Percentiles rank a stretch among this genome's conserved stretches.
Evolutionary conservation across 176 grass and related monocot species (phyloP).

Genomic region (Eleusine indica): DNA sequence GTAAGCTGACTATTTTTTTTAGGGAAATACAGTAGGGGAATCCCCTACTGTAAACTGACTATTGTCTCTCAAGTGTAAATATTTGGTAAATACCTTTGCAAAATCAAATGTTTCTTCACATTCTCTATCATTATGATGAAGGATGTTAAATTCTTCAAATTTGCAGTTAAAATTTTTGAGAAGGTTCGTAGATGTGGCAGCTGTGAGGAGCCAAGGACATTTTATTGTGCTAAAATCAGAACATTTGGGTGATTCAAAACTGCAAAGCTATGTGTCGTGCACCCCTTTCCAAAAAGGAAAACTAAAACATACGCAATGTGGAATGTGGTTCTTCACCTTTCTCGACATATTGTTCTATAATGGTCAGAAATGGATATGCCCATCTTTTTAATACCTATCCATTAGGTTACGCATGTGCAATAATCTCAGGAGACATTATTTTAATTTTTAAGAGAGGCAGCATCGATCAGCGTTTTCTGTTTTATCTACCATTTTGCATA

Average conservation of each 20-base stretch:
- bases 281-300: neutral
- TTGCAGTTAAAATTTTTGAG: conserved; percentile 13
- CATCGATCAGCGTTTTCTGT: neutral
- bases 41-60: neutral
- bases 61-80: conserved; percentile 16
- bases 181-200: neutral
- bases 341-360: conserved; percentile 33
- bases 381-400: conserved; percentile 14
- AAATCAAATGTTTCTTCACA: neutral
- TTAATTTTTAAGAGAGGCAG: conserved; percentile 22
- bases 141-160: conserved; percentile 10
- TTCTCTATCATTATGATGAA: conserved; percentile 20
- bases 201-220: neutral
- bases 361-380: conserved; percentile 36
- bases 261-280: conserved; percentile 24
- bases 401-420: conserved; percentile 31
- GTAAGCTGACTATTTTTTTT: neutral
- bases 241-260: conserved; percentile 19
- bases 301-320: conserved; percentile 11
- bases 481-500: conserved; percentile 41
- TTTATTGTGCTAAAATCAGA: conserved; percentile 23
- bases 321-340: conserved; percentile 51
- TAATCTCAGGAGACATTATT: neutral
- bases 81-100: conserved; percentile 8
- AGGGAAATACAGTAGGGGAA: no score